These are phyloP conservation scores for Gigaspora rosea DNA, from an alignment of 192 early-diverging fungal genomes.

Conservation along the genomic window DNA sequence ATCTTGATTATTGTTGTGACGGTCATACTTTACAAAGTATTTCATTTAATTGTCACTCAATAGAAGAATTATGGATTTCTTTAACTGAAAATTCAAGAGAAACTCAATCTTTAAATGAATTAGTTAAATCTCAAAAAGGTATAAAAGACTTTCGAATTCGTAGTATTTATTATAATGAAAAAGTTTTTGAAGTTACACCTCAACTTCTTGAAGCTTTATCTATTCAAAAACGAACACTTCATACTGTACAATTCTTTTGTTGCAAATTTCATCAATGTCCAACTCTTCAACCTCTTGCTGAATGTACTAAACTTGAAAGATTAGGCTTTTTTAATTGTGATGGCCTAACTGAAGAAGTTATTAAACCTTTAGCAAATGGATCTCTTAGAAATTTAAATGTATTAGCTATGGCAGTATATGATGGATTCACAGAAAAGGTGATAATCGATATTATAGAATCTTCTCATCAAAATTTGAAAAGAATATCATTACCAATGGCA, in stretches of 20 bases:
- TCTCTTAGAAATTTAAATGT: not conserved
- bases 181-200: not conserved
- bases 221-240: not conserved
- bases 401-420: not conserved
- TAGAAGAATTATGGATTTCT: constrained; percentile 15
- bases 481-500: not conserved
- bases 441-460: not conserved
- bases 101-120: not conserved
- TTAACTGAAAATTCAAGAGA: not conserved
- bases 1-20: constrained; percentile 8
- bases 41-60: not conserved
- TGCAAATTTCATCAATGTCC: not conserved
- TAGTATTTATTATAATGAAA: not conserved
- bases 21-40: not conserved
- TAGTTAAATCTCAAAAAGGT: not conserved
- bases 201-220: not conserved
- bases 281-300: not conserved
- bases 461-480: not conserved
- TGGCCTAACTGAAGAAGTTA: not conserved
- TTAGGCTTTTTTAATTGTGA: constrained; percentile 14
- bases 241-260: constrained; percentile 6
- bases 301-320: not conserved
- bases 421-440: not conserved
- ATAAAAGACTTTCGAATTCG: constrained; percentile 1
- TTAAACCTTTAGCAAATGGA: not conserved